Evolutionary conservation across 192 early-diverging fungal genomes (phyloP).

Genomic region (Ambispora gerdemannii): DNA sequence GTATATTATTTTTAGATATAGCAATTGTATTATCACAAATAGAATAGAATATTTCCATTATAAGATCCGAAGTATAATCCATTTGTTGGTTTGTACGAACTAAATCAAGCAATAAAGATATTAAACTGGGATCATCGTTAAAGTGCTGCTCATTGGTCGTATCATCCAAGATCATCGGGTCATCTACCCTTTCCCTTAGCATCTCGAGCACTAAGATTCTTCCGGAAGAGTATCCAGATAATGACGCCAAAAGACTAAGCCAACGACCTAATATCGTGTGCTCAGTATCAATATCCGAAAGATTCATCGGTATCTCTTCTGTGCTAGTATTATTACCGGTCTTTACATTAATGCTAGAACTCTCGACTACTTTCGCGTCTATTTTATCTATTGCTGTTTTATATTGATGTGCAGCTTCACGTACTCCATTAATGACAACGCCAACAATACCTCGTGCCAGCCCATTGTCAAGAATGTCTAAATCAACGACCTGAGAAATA

Average conservation of each 20-base stretch:
- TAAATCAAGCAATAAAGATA: conserved; percentile 17
- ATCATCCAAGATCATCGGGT: conserved; percentile 11
- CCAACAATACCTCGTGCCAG: conserved; percentile 9
- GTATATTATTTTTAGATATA: neutral
- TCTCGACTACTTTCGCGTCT: too few relatives aligned
- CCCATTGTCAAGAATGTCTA: conserved; percentile 18
- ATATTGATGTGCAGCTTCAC: neutral
- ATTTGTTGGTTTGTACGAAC: conserved; percentile 6
- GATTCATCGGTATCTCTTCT: neutral
- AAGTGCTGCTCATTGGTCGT: neutral
- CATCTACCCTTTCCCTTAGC: neutral
- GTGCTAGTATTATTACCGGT: neutral
- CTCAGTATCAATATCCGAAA: conserved; percentile 22
- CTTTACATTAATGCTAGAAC: neutral
- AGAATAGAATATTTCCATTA: conserved; percentile 30
- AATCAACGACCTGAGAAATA: conserved; percentile 22
- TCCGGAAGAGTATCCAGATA: conserved; percentile 9
- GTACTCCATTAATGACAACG: conserved; percentile 13
- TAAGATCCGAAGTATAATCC: conserved; percentile 23
- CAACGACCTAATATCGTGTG: conserved; percentile 26
- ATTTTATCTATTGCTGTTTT: too few relatives aligned
- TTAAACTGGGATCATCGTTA: neutral
- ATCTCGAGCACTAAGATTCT: conserved; percentile 14
- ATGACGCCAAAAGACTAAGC: conserved; percentile 27
- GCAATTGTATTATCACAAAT: conserved; percentile 21